Evolutionary conservation across 352 stramenopile species (phyloP).

Genomic region (Pythium aristosporum): DNA sequence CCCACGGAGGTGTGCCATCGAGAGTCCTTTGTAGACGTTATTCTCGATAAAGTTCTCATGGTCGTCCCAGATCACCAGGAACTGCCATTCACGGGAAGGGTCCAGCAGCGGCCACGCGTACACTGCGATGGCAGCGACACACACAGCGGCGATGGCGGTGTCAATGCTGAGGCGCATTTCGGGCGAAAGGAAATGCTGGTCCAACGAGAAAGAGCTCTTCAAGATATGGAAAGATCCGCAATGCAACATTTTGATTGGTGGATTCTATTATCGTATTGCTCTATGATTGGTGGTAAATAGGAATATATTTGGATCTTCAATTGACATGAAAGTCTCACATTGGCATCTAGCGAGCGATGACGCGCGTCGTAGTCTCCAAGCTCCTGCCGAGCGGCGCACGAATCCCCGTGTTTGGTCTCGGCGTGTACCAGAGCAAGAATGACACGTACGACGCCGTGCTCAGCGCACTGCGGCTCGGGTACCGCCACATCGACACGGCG

Average conservation of each 20-base stretch:
- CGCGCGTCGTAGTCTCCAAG: slow-evolving; percentile 16
- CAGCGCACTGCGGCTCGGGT: slow-evolving; percentile 58
- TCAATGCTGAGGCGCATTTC: background rate
- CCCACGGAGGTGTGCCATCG: slow-evolving; percentile 28
- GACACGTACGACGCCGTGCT: slow-evolving; percentile 52
- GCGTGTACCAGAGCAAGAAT: slow-evolving; percentile 40
- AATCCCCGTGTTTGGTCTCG: slow-evolving; percentile 44
- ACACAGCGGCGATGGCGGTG: background rate
- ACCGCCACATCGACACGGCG: slow-evolving; percentile 88
- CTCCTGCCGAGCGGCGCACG: slow-evolving; percentile 35
- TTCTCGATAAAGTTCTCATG: slow-evolving; percentile 59
- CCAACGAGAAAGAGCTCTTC: slow-evolving; percentile 1
- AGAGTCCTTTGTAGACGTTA: slow-evolving; percentile 42
- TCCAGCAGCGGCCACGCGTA: slow-evolving; percentile 26
- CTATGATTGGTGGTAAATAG: slow-evolving; percentile 2
- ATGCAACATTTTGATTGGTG: slow-evolving; percentile 10
- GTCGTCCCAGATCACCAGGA: slow-evolving; percentile 57
- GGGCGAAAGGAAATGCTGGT: background rate
- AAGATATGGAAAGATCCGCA: slow-evolving; percentile 25
- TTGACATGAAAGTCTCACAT: too few relatives aligned
- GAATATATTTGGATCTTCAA: too few relatives aligned
- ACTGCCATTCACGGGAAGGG: slow-evolving; percentile 38
- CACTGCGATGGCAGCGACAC: background rate
- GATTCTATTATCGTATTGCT: slow-evolving; percentile 2
- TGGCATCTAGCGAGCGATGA: background rate